Percentiles rank a stretch among this genome's conserved stretches.
Evolutionary conservation across 2,329 filamentous ascomycete genomes (phyloP).

Genomic region (Phyllosticta paracitricarpa): DNA sequence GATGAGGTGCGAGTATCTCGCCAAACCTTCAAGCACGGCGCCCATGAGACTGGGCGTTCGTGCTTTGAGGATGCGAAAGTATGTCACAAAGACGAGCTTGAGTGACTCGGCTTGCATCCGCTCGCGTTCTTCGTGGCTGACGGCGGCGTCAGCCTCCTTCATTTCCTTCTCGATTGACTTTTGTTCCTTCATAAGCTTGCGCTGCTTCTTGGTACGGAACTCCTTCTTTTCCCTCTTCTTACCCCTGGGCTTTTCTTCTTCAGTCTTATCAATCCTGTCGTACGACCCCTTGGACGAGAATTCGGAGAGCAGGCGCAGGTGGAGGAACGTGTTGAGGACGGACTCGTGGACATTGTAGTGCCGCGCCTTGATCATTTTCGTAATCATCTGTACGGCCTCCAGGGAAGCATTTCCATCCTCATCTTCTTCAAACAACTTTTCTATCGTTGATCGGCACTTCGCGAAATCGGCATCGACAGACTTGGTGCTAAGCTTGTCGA

Average conservation of each 20-base stretch:
- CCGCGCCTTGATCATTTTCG: conserved; percentile 90
- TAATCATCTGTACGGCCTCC: conserved; percentile 73
- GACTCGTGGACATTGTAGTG: conserved; percentile 76
- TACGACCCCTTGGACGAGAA: conserved; percentile 76
- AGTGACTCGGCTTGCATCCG: conserved; percentile 91
- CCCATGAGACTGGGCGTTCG: conserved; percentile 81
- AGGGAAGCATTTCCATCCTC: conserved; percentile 83
- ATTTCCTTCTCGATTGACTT: conserved; percentile 89
- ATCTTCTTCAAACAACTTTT: conserved; percentile 74
- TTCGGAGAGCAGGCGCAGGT: conserved; percentile 78
- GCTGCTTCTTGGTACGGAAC: conserved; percentile 79
- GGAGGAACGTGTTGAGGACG: conserved; percentile 82
- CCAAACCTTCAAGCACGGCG: conserved; percentile 88
- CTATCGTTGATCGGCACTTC: conserved; percentile 68
- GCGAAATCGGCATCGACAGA: conserved; percentile 63
- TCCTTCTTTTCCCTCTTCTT: conserved; percentile 70
- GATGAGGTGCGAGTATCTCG: conserved; percentile 90
- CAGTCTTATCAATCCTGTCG: conserved; percentile 56
- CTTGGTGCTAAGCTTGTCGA: conserved; percentile 68
- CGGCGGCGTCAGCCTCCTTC: conserved; percentile 79
- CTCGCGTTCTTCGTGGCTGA: conserved; percentile 86
- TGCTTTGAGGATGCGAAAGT: conserved; percentile 87
- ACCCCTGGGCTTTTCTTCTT: conserved; percentile 26
- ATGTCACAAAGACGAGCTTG: conserved; percentile 89
- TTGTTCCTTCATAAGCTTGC: conserved; percentile 75